phyloP scores from a whole-genome alignment of 345 rosid genomes.

The Lepidium africanum region DNA sequence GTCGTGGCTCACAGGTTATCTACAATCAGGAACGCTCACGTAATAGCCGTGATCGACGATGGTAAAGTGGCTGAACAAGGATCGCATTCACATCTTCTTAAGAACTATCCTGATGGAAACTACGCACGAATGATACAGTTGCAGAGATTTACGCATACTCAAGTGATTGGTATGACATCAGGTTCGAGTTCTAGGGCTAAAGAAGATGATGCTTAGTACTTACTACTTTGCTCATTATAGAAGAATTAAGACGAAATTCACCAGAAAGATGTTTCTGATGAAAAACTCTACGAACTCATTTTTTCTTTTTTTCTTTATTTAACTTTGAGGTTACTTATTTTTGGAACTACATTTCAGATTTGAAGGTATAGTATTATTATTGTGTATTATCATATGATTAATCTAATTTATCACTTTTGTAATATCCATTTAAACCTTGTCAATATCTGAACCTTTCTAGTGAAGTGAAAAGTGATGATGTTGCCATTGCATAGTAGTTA shows the following conservation, averaged over 20 bases:
- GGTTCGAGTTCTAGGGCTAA: conserved; percentile 72
- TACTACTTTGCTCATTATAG: conserved; percentile 18
- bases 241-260: conserved; percentile 20
- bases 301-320: not conserved
- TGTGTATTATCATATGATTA: conserved; percentile 30
- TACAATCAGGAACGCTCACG: conserved; percentile 82
- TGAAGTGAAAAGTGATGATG: not conserved
- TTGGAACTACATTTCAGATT: conserved; percentile 31
- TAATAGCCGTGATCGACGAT: conserved; percentile 83
- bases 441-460: conserved; percentile 25
- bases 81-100: conserved; percentile 73
- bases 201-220: conserved; percentile 49
- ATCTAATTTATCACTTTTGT: conserved; percentile 22
- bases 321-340: conserved; percentile 26
- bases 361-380: conserved; percentile 39
- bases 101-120: conserved; percentile 76
- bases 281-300: conserved; percentile 14
- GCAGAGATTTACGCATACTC: conserved; percentile 82
- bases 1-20: conserved; percentile 87
- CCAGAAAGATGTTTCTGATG: conserved; percentile 9
- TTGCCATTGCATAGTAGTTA: not conserved
- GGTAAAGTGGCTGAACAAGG: conserved; percentile 96
- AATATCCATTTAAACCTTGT: conserved; percentile 5
- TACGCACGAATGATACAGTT: conserved; percentile 93
- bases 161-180: conserved; percentile 78